Base-by-base conservation (phyloP, 495 filamentous ascomycete genomes). In the Schizothecium vesticola region DNA sequence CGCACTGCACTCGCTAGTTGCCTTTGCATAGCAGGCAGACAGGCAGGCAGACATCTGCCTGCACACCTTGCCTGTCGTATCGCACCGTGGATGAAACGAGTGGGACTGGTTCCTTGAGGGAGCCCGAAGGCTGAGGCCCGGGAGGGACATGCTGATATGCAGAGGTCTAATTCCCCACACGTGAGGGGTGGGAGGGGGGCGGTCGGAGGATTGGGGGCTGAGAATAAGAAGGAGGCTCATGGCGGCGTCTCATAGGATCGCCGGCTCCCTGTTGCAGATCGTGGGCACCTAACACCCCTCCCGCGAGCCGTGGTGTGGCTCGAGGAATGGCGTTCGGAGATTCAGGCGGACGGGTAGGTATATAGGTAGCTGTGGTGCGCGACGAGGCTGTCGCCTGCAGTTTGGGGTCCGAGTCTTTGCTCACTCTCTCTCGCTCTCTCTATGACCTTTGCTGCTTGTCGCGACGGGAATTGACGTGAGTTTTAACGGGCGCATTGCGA, bases 371-470 rank as follows among this genome's bases (percentile, higher is more conserved):
- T 19, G 26, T 28, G 58, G 51, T 64, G 43, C 31, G 29, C 21
- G 31, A 28, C 62, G 25, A 64, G 62, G 62, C 62, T 64, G 62
- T 56, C 43, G 62, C 43, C 31, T 26, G 62, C 62, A 56, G 43
- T 0, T 16, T 43, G 13, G 33, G 33, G 33, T 16, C 5, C 5
- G 33, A 43, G 33, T 43, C 33, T 43, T 19, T n/a, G n/a, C 4
- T 43, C 33, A 16, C 33, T 43, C 33, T 43, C 8, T 9, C 61
- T 10, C 0, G 3, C 28, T 51, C 29, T 55, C 43, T 64, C 31
- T 24, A 24, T 43, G 31, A 22, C 36, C 56, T 51, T 64, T 36
- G 13, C 28, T 13, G 33, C 33, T 12, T 55, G 29, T 31, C 22
- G 23, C 43, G 43, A 8, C 6, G 8, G n/a, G 16, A 7, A 43